Conservation (phyloP, 2,329 filamentous ascomycete species). For the Pseudocercospora cruenta region DNA sequence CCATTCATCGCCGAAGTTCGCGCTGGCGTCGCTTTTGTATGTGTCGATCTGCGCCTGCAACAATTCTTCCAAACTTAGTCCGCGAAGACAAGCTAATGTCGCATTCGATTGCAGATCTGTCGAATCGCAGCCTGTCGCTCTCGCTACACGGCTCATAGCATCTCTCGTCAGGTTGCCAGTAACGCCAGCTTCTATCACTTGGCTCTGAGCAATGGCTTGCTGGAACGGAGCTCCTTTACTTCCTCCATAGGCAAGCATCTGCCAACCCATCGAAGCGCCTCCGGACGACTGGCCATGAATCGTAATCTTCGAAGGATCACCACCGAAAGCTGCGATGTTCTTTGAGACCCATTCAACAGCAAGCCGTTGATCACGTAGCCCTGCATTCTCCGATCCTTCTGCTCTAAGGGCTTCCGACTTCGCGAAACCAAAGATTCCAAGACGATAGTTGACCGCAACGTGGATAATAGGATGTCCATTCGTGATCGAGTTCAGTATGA, state of each 20-base stretch:
- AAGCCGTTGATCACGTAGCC: conserved; percentile 62
- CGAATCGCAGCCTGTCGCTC: conserved; percentile 50
- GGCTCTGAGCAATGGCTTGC: conserved; percentile 52
- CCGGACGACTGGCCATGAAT: conserved; percentile 47
- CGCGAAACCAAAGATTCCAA: conserved; percentile 46
- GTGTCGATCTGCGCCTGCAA: conserved; percentile 51
- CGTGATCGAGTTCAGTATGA: conserved; percentile 51
- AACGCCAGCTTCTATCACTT: conserved; percentile 56
- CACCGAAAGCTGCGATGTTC: conserved; percentile 64
- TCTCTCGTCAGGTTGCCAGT: conserved; percentile 51
- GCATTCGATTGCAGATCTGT: conserved; percentile 44
- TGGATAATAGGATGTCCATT: conserved; percentile 46
- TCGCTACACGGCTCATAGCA: conserved; percentile 50
- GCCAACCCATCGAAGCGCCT: conserved; percentile 41
- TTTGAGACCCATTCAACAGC: conserved; percentile 63
- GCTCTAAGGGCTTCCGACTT: conserved; percentile 38
- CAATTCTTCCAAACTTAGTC: conserved; percentile 48
- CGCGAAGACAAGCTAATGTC: conserved; percentile 54
- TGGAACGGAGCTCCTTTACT: conserved; percentile 51
- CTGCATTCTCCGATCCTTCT: conserved; percentile 43
- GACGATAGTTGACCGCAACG: conserved; percentile 35
- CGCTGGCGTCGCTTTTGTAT: conserved; percentile 39
- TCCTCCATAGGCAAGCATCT: conserved; percentile 55
- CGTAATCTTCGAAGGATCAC: conserved; percentile 52
- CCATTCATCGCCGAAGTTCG: conserved; percentile 55